phyloP scores from a whole-genome alignment of 2,329 filamentous ascomycete genomes.

The Penicillium oxalicum region DNA sequence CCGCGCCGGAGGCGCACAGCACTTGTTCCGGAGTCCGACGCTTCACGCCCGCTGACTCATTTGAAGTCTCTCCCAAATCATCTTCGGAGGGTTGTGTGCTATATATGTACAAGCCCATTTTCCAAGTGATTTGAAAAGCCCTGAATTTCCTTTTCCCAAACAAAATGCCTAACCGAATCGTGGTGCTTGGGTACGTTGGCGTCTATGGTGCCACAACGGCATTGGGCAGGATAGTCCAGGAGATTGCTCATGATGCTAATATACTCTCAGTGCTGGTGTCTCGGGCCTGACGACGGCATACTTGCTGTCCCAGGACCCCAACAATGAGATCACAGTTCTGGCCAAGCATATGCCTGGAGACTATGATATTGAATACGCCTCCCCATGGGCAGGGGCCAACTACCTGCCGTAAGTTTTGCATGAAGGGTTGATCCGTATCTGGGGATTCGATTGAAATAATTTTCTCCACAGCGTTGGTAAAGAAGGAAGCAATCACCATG shows the following conservation, averaged over 20 bases:
- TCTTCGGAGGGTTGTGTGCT: too few relatives aligned
- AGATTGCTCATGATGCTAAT: too few relatives aligned
- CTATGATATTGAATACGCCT: constrained; percentile 85
- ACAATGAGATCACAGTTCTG: constrained; percentile 61
- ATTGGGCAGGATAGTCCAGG: neutral
- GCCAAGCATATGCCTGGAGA: constrained; percentile 92
- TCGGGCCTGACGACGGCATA: constrained; percentile 61
- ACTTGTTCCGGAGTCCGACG: too few relatives aligned
- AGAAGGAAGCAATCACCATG: constrained; percentile 32
- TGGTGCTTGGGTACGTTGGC: constrained; percentile 34
- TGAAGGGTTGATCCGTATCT: neutral
- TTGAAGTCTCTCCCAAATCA: too few relatives aligned
- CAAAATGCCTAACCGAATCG: constrained; percentile 35
- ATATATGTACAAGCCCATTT: too few relatives aligned
- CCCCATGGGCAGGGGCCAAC: constrained; percentile 83
- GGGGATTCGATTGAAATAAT: neutral
- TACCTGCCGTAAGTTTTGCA: constrained; percentile 57
- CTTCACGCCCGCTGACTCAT: too few relatives aligned
- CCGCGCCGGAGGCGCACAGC: too few relatives aligned
- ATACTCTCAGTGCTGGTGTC: constrained; percentile 53
- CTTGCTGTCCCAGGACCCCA: constrained; percentile 51
- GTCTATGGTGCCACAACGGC: too few relatives aligned
- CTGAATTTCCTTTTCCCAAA: too few relatives aligned
- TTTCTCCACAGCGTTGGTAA: constrained; percentile 32
- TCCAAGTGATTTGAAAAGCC: too few relatives aligned